Evolutionary conservation across 2,329 filamentous ascomycete genomes (phyloP), one percentile per base, ranked within the genome.

Genomic region (Pseudocercospora crystallina): DNA sequence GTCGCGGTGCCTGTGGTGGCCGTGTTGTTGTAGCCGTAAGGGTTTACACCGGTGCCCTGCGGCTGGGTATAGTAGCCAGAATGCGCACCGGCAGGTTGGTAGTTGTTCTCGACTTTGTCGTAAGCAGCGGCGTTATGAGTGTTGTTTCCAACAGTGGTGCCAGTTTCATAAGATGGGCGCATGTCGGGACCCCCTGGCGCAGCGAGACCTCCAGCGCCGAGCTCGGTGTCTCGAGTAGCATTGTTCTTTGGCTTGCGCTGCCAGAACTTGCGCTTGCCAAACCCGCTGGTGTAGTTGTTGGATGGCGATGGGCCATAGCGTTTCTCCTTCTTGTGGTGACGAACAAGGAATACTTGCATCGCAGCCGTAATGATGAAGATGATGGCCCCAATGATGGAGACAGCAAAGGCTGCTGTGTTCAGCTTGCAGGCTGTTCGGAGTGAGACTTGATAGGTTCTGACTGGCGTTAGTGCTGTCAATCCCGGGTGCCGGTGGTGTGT

Each of bases 311-410:
- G 85, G 11, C 86, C 85, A 66, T 80, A 87, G 46, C 82, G 81
- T 75, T 87, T 88, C 73, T 89, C 85, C 63, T 84, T 85, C 73
- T 84, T 83, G 76, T 87, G 86, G 69, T 88, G 78, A 53, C 84
- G 83, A 61, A 81, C 80, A 39, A 92, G 80, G 43, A 79, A 76
- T 43, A 89, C 58, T 64, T 92, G 87, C 56, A 87, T 76, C 51
- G 84, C 67, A 45, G 87, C 82, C 43, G 87, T 89, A 64, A 89
- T 65, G 62, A 89, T 66, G 78, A 92, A 94, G 71, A 92, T 84
- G 73, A 88, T 69, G 84, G 87, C 83, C 64, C 80, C 87, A 49
- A 90, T 81, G 53, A 96, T 87, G 29, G 90, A 76, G 12, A 94
- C 84, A 3, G 88, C 87, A 58, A 96, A 85, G 53, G 78, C 81